Percentiles rank a stretch among this genome's conserved stretches.
Evolutionary conservation across 257 asterid genomes (phyloP).

Genomic region (Plantago major): DNA sequence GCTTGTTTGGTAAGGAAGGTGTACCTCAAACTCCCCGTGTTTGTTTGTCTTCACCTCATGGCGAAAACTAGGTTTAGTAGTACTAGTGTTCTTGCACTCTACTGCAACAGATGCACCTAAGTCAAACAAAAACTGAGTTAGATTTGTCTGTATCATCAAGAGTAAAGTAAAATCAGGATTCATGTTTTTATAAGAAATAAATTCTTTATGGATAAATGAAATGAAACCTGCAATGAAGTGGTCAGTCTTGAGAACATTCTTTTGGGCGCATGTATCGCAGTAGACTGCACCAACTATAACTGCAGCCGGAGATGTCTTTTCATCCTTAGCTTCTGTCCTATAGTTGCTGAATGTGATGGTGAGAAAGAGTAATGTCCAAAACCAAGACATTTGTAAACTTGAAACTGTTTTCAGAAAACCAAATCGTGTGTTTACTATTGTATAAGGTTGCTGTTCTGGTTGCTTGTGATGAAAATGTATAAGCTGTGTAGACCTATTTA

Average conservation of each 20-base stretch:
- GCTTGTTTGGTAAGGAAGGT: neutral
- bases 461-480: too few species aligned
- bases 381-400: conserved; percentile 3
- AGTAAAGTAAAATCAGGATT: too few species aligned
- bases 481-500: too few species aligned
- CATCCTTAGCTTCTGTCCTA: neutral
- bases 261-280: neutral
- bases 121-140: neutral
- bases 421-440: too few species aligned
- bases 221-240: conserved; percentile 8
- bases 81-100: neutral
- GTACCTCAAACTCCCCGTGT: conserved; percentile 2
- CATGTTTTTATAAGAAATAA: too few species aligned
- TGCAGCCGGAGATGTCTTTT: neutral
- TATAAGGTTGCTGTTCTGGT: too few species aligned
- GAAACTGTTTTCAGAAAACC: neutral
- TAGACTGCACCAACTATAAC: conserved; percentile 4
- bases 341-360: neutral
- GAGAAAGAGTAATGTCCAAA: conserved; percentile 7
- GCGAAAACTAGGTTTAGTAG: neutral
- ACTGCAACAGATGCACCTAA: conserved; percentile 14
- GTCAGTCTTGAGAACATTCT: neutral
- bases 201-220: neutral
- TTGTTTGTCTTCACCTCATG: conserved; percentile 4
- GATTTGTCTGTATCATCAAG: neutral